phyloP scores from a whole-genome alignment of 2,329 filamentous ascomycete genomes.

The Spiromastix sp. region DNA sequence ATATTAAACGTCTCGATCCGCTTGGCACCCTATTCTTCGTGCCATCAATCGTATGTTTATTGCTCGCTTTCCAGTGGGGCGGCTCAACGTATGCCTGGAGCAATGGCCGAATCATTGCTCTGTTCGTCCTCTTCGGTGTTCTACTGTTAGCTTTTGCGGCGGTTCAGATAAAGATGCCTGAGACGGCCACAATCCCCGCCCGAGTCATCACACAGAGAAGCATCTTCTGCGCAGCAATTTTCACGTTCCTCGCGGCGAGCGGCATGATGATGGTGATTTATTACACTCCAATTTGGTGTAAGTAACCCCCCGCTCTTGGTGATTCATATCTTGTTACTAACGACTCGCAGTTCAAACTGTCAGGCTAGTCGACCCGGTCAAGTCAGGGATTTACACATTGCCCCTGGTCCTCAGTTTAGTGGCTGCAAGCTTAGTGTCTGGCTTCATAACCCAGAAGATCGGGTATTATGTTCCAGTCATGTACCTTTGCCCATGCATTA shows the following conservation, averaged over 20 bases:
- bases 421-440: constrained; percentile 13
- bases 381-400: constrained; percentile 23
- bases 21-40: constrained; percentile 51
- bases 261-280: constrained; percentile 14
- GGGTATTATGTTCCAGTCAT: constrained; percentile 18
- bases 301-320: too few species aligned
- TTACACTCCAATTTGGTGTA: constrained; percentile 24
- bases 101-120: constrained; percentile 19
- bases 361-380: constrained; percentile 28
- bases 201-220: constrained; percentile 24
- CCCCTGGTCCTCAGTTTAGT: constrained; percentile 28
- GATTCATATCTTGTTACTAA: too few species aligned
- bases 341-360: constrained; percentile 38
- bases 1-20: constrained; percentile 39
- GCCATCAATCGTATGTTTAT: constrained; percentile 48
- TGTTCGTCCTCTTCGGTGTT: constrained; percentile 19
- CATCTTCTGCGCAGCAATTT: background rate
- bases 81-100: constrained; percentile 19
- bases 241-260: constrained; percentile 1
- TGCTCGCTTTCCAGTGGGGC: constrained; percentile 53
- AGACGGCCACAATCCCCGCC: constrained; percentile 20
- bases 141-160: constrained; percentile 18
- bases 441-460: constrained; percentile 6
- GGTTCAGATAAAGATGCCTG: constrained; percentile 16
- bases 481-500: constrained; percentile 13